These are phyloP conservation scores for Dictyostelium firmibasis DNA, from an alignment of 78 protist species.

Conservation along the genomic window DNA sequence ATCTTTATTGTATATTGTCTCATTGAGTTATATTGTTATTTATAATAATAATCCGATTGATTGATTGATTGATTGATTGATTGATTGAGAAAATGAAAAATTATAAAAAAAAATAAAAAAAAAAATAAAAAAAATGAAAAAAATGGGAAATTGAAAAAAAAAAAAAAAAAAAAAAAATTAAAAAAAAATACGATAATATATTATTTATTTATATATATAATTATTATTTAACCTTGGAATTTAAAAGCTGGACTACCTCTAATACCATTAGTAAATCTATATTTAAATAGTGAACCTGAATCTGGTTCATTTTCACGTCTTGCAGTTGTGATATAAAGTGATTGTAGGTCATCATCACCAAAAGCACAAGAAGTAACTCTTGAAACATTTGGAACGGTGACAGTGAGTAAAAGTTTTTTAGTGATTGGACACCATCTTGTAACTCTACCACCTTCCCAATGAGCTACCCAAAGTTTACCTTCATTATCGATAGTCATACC, in stretches of 20 bases:
- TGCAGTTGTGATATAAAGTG: conserved; percentile 64
- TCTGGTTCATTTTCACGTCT: conserved; percentile 1
- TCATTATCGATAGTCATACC: conserved; percentile 60
- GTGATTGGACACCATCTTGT: conserved; percentile 66
- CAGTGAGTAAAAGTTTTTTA: not conserved
- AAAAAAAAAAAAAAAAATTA: not conserved
- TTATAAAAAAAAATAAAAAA: not conserved
- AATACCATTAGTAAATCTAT: conserved; percentile 23
- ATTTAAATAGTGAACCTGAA: conserved; percentile 15
- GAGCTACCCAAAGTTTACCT: conserved; percentile 79
- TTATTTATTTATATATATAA: no score
- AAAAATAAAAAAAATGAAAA: not conserved
- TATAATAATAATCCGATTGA: no score
- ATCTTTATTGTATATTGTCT: not conserved
- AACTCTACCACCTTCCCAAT: conserved; percentile 69
- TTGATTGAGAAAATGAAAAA: no score
- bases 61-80: no score
- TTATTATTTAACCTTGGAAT: conserved; percentile 27
- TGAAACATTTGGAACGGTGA: conserved; percentile 28
- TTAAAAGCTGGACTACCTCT: conserved; percentile 12
- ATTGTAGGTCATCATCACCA: conserved; percentile 51
- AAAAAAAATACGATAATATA: no score
- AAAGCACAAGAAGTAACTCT: conserved; percentile 63
- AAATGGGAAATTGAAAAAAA: no score
- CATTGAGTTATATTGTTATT: not conserved